Percentiles rank a stretch among this genome's conserved stretches.
Evolutionary conservation across 2,329 filamentous ascomycete genomes (phyloP).

Genomic region (Endoconidiophora polonica): DNA sequence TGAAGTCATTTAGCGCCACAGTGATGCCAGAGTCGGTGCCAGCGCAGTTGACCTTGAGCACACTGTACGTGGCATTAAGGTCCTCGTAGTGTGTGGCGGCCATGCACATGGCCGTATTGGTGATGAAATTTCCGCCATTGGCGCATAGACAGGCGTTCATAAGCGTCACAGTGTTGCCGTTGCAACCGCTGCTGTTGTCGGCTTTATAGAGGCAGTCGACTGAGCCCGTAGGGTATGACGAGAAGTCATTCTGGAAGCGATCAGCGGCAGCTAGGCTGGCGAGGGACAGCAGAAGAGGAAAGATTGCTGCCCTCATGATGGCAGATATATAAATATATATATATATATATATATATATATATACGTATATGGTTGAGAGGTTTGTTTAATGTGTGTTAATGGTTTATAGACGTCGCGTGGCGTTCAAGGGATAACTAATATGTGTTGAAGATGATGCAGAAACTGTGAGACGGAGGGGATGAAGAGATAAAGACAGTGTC

Average conservation of each 20-base stretch:
- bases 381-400: neutral
- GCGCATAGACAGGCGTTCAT: slow-evolving; percentile 34
- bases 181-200: slow-evolving; percentile 25
- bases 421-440: neutral
- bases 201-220: slow-evolving; percentile 28
- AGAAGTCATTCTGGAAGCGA: slow-evolving; percentile 20
- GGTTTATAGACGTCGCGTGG: neutral
- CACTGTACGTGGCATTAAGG: slow-evolving; percentile 26
- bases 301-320: slow-evolving; percentile 16
- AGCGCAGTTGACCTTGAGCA: slow-evolving; percentile 27
- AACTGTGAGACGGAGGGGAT: neutral
- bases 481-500: neutral
- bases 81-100: slow-evolving; percentile 20
- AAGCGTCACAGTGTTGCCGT: slow-evolving; percentile 21
- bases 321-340: neutral
- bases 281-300: slow-evolving; percentile 16
- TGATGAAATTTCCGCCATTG: slow-evolving; percentile 33
- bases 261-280: slow-evolving; percentile 13
- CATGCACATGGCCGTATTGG: slow-evolving; percentile 29
- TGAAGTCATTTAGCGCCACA: slow-evolving; percentile 26
- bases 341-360: neutral
- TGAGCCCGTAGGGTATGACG: slow-evolving; percentile 20
- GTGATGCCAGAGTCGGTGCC: slow-evolving; percentile 27
- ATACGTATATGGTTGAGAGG: neutral
- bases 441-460: neutral